Percentiles rank a stretch among this genome's conserved stretches.
Conservation (phyloP, 192 early-diverging fungal species). For the Spizellomyces sp. region DNA sequence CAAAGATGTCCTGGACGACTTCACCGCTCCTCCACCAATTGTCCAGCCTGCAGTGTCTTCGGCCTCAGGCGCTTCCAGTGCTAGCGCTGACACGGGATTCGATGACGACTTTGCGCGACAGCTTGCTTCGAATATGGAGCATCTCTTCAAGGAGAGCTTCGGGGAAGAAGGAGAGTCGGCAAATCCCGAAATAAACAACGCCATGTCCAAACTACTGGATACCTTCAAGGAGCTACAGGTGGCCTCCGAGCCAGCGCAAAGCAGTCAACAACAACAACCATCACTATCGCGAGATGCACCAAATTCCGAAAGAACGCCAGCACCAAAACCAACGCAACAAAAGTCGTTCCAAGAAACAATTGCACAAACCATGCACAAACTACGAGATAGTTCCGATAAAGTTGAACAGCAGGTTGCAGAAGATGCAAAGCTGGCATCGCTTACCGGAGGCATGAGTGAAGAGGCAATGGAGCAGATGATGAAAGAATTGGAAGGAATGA, state of each 20-base stretch:
- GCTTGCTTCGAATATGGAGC: constrained; percentile 31
- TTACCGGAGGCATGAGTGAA: constrained; percentile 37
- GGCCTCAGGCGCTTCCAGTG: constrained; percentile 12
- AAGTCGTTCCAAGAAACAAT: constrained; percentile 83
- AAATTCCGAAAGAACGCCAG: constrained; percentile 48
- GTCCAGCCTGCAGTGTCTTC: constrained; percentile 36
- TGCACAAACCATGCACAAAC: constrained; percentile 84
- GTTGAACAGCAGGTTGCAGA: constrained; percentile 57
- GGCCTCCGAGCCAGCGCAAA: background rate
- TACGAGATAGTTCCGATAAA: constrained; percentile 81
- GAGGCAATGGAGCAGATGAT: constrained; percentile 89
- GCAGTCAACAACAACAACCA: constrained; percentile 2
- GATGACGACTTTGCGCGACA: constrained; percentile 38
- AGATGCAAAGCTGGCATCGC: constrained; percentile 21
- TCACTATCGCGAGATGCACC: background rate
- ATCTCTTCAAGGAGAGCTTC: constrained; percentile 13
- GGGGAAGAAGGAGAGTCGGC: constrained; percentile 11
- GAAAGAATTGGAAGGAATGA: constrained; percentile 77
- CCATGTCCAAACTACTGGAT: constrained; percentile 26
- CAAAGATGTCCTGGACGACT: constrained; percentile 77
- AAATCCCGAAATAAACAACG: constrained; percentile 7
- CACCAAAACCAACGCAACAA: background rate
- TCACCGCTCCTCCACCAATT: constrained; percentile 50
- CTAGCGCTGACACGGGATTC: constrained; percentile 14
- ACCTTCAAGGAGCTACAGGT: constrained; percentile 29